These are phyloP conservation scores for Crithidia thermophila DNA, from an alignment of 208 protist species.

Conservation along the genomic window DNA sequence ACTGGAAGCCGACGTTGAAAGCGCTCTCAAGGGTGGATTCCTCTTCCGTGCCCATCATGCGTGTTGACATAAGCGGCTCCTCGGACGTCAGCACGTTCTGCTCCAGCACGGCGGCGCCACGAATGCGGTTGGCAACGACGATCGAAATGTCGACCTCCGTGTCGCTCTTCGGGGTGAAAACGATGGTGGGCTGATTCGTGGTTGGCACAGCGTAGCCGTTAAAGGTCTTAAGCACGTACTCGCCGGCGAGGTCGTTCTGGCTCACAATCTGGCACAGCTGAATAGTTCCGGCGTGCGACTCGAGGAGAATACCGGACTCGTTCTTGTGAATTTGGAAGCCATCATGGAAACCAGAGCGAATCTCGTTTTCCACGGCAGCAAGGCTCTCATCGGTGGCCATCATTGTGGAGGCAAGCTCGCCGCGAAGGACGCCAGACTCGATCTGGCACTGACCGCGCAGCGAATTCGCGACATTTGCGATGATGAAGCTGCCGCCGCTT, in stretches of 20 bases:
- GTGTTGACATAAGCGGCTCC: constrained; percentile 54
- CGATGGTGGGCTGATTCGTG: constrained; percentile 46
- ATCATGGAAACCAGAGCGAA: constrained; percentile 38
- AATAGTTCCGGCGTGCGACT: constrained; percentile 31
- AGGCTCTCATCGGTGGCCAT: constrained; percentile 33
- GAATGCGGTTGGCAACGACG: constrained; percentile 48
- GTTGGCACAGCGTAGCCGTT: constrained; percentile 39
- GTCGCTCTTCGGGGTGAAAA: constrained; percentile 34
- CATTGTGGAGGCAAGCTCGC: constrained; percentile 55
- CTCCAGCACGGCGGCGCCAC: constrained; percentile 39
- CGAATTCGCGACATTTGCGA: constrained; percentile 55
- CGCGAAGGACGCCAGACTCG: constrained; percentile 40
- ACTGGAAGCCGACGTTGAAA: constrained; percentile 63
- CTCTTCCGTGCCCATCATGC: constrained; percentile 45
- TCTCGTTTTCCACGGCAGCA: constrained; percentile 42
- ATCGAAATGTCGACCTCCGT: constrained; percentile 42
- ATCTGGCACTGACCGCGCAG: constrained; percentile 65
- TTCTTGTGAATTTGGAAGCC: constrained; percentile 50
- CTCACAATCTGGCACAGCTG: constrained; percentile 54
- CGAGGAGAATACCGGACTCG: constrained; percentile 41
- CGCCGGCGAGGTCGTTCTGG: constrained; percentile 42
- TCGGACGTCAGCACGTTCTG: constrained; percentile 52
- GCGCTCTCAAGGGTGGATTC: constrained; percentile 52
- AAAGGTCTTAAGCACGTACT: constrained; percentile 66
- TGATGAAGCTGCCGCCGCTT: constrained; percentile 42